Evolutionary conservation across 2,329 filamentous ascomycete genomes (phyloP), one percentile per base, ranked within the genome.

Genomic region (Periconia sp.): DNA sequence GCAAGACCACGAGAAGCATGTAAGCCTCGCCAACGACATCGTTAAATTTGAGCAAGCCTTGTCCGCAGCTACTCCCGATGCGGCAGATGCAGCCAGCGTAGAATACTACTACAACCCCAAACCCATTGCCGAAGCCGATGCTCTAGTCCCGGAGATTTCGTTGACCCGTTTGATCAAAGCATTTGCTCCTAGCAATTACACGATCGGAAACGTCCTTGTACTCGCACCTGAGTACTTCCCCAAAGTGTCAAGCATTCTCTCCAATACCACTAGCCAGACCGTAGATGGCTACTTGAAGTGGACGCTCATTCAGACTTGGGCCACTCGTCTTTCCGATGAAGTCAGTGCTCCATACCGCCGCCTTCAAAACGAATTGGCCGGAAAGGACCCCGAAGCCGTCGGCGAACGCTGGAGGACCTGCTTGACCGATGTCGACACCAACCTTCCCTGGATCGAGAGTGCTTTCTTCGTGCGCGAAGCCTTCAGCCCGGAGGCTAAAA

Each of bases 91-190:
- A 20, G 74, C 82, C 55, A 82, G 86, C 68, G 81, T 86, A 47
- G 85, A 82, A 52, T 82, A 86, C 74, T 83, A 81, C 57, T 88
- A 88, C 70, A 88, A 87, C 62, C 84, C 84, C 1, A 79, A 80
- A 62, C 79, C 78, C 11, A 66, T 86, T 27, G 70, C 79, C 14
- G 81, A 87, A 52, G 80, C 79, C 6, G 75, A 80, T 20, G 73
- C 74, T 6, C 71, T 87, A 37, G 69, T 81, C 1, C 84, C 85
- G 1, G 76, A 83, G 49, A 71, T 88, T 13, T 76, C 78, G 8
- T 68, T 88, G 1, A 68, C 79, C 14, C 68, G 75, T 11, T 73
- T 86, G 3, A 74, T 88, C 47, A 72, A 74, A 8, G 74, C 70
- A 8, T 74, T 87, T 19, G 77, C 77, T 1, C 83, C 83, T 1